phyloP scores from a whole-genome alignment of 176 grass and related monocot species.

The Triticum urartu region DNA sequence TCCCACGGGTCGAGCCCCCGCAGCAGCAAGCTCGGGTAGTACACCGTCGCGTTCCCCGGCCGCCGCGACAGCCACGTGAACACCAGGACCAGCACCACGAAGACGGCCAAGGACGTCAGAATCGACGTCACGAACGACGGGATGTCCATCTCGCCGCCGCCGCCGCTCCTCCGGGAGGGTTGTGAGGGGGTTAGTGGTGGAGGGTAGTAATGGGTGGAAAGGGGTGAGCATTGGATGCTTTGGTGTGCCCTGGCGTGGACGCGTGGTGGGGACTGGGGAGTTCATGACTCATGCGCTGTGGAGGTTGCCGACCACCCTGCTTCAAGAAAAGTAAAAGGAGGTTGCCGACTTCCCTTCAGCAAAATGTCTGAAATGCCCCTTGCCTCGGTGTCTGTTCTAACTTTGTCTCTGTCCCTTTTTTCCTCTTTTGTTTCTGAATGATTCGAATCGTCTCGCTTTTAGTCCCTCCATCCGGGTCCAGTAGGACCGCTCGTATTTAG shows the following conservation, averaged over 20 bases:
- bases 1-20: constrained; percentile 72
- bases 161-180: background rate
- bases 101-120: constrained; percentile 76
- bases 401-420: too few species aligned
- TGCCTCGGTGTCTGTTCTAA: too few species aligned
- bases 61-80: constrained; percentile 82
- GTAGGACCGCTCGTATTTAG: too few species aligned
- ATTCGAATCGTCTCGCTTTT: too few species aligned
- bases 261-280: background rate
- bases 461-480: too few species aligned
- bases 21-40: constrained; percentile 73
- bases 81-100: constrained; percentile 50
- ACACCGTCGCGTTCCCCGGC: constrained; percentile 75
- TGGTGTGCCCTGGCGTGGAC: background rate
- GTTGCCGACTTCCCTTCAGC: too few species aligned
- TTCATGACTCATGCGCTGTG: background rate
- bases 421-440: too few species aligned
- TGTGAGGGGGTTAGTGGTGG: background rate
- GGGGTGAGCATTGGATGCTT: constrained; percentile 56
- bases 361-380: background rate
- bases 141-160: constrained; percentile 58
- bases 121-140: constrained; percentile 77
- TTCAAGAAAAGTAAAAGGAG: too few species aligned
- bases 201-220: constrained; percentile 1
- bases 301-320: background rate